Base-by-base conservation (phyloP, 2,329 filamentous ascomycete species). In the Aureobasidium subglaciale region DNA sequence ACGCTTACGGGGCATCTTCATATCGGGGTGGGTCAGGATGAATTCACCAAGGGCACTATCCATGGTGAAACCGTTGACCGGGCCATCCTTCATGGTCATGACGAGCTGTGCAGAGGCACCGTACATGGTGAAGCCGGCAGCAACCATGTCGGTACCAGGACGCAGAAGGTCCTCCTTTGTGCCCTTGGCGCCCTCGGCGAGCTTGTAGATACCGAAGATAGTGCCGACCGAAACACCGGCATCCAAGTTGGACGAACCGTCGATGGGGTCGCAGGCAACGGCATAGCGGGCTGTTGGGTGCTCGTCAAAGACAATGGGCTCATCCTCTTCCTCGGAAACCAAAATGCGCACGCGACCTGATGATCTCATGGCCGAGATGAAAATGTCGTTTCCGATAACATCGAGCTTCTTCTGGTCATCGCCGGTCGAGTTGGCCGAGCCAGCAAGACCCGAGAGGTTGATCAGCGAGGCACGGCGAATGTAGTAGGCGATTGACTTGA, bases 331-430 rank as follows among this genome's bases (percentile, higher is more conserved):
- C 73, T 99, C 93, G 1, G 93, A 99, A n/a, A 99, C 91, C 32
- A 99, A 79, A 58, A 97, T 78, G 52, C 90, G 85, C 70, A 91
- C 93, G 73, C 90, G 91, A 65, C 90, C 91, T 25, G 88, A 96
- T 53, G 89, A 92, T 64, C 83, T 84, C 93, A 99, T 97, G 61
- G 91, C 88, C 59, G 89, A 86, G 68, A 99, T 88, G 77, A 99
- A 99, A 65, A 99, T 81, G 71, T 99, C 93, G 71, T 99, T 97
- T 71, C 91, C 92, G 70, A 99, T 97, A 58, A 99, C 92, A 71
- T 99, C 93, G 60, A 99, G 88, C 78, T 99, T 99, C 84, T 99
- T 99, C 73, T 99, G 93, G 71, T 97, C 93, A 73, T 99, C 93
- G 62, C 93, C 93, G 3, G 93, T 97, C 54, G 81, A 89, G 76